Conservation (phyloP, 371 early-diverging fungal genomes). For the Syncephalastrum sp. region DNA sequence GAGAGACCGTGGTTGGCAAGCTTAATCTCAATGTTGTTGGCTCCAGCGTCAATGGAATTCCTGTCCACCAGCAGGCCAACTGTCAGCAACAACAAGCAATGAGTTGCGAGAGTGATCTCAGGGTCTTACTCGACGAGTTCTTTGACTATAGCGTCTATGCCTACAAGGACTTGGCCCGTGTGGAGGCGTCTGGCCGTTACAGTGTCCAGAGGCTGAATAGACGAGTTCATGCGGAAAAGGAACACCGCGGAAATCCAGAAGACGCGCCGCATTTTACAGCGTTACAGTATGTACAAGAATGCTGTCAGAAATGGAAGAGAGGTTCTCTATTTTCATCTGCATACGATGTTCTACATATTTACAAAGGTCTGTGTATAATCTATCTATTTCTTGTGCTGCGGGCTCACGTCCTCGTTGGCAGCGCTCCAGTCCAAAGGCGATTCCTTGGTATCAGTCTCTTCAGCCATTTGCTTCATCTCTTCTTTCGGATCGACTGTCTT, state of each 20-base stretch:
- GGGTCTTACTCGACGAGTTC: constrained; percentile 18
- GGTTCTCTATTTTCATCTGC: too few relatives aligned
- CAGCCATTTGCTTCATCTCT: constrained; percentile 5
- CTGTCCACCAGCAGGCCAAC: constrained; percentile 17
- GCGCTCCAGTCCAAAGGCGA: constrained; percentile 13
- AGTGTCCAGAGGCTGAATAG: constrained; percentile 17
- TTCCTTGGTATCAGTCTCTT: constrained; percentile 4
- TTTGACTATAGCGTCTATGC: constrained; percentile 16
- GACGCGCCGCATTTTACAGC: too few relatives aligned
- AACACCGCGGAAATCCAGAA: too few relatives aligned
- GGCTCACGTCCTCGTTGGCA: constrained; percentile 10
- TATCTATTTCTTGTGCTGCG: constrained; percentile 6
- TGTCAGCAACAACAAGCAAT: neutral
- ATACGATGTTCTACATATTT: too few relatives aligned
- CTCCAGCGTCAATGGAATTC: constrained; percentile 51
- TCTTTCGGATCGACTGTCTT: constrained; percentile 6
- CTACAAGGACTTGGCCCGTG: constrained; percentile 20
- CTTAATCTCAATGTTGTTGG: constrained; percentile 35
- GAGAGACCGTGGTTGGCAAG: constrained; percentile 35
- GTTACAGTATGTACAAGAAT: too few relatives aligned
- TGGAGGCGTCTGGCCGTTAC: constrained; percentile 15
- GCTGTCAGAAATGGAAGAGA: too few relatives aligned
- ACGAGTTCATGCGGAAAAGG: neutral
- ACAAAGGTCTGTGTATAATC: too few relatives aligned
- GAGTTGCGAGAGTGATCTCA: neutral